phyloP scores from a whole-genome alignment of 176 grass and related monocot species.

The Zea luxurians region DNA sequence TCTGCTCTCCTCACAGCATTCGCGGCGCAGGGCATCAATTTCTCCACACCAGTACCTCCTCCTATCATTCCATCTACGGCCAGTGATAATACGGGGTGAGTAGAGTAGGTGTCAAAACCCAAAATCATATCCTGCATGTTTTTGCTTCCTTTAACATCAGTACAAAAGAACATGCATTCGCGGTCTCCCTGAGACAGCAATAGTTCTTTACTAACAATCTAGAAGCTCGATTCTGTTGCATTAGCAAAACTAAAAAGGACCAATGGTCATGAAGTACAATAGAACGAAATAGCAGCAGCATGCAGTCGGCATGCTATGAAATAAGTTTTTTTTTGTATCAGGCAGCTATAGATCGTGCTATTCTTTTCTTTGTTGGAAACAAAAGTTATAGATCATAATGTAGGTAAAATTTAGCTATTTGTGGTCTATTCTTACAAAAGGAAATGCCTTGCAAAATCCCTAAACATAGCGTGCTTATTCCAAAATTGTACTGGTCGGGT shows the following conservation, averaged over 20 bases:
- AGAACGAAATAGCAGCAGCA: not conserved
- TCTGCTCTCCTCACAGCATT: slow-evolving; percentile 43
- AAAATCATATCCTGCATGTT: not conserved
- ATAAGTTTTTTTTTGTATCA: too few relatives aligned
- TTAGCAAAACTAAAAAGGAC: not conserved
- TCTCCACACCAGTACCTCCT: slow-evolving; percentile 35
- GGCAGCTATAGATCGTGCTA: not conserved
- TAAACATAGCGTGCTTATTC: not conserved
- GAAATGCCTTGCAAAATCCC: not conserved
- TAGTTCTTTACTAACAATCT: not conserved
- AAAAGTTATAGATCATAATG: too few relatives aligned
- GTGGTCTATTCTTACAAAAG: not conserved
- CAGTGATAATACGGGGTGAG: slow-evolving; percentile 51
- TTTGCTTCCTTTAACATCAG: not conserved
- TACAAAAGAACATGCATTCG: not conserved
- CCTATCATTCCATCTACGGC: slow-evolving; percentile 42
- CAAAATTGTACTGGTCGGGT: not conserved
- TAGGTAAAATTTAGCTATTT: slow-evolving; percentile 28
- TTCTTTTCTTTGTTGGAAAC: too few relatives aligned
- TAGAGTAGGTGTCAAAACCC: slow-evolving; percentile 23
- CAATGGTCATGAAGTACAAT: not conserved
- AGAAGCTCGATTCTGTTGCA: not conserved
- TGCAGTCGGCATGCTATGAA: too few relatives aligned
- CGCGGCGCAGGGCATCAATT: slow-evolving; percentile 56
- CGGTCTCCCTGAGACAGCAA: not conserved